Conservation (phyloP, 441 rosid species). For the Adansonia gregorii region DNA sequence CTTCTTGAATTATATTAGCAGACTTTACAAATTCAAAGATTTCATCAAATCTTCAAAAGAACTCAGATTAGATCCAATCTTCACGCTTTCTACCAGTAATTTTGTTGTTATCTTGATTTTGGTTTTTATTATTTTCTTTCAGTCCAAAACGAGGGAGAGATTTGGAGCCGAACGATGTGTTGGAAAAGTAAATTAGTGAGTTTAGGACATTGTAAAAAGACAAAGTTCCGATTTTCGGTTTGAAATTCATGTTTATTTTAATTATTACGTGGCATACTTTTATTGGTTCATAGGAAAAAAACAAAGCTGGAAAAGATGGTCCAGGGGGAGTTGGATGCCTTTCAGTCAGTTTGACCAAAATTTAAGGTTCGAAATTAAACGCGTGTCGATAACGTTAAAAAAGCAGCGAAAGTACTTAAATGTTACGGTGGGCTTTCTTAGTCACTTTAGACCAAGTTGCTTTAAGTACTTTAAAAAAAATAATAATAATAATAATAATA, state of each 20-base stretch:
- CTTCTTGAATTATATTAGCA: neutral
- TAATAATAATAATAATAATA: too few species aligned
- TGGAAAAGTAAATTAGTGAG: too few species aligned
- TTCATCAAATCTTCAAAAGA: neutral
- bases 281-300: neutral
- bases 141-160: too few species aligned
- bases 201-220: neutral
- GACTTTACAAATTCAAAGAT: neutral
- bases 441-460: too few species aligned
- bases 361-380: constrained; percentile 10
- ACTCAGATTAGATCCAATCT: constrained; percentile 11
- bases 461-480: too few species aligned
- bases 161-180: too few species aligned
- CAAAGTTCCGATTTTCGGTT: constrained; percentile 1
- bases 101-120: too few species aligned
- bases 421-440: too few species aligned
- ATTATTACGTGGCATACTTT: neutral
- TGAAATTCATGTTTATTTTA: neutral
- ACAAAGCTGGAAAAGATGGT: neutral
- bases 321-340: neutral
- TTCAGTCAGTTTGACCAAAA: constrained; percentile 16
- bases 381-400: neutral
- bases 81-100: neutral
- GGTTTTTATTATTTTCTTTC: too few species aligned
- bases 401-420: neutral